phyloP scores from a whole-genome alignment of 495 filamentous ascomycete genomes.

The Lophium mytilinum region DNA sequence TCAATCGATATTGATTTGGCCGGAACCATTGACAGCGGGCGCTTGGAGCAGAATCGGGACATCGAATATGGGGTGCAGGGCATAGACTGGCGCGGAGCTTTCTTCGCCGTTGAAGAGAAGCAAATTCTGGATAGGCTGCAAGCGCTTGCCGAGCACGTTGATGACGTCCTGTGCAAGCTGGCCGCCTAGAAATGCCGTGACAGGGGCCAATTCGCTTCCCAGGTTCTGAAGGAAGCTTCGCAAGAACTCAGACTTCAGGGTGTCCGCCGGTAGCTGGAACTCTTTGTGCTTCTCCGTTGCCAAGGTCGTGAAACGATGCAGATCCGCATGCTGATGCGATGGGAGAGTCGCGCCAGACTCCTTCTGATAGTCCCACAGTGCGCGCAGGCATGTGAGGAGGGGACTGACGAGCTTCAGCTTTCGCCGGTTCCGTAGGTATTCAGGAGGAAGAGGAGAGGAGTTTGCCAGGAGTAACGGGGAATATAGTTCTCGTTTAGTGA shows the following conservation, averaged over 20 bases:
- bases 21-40: not conserved
- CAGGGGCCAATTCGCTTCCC: slow-evolving; percentile 72
- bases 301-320: slow-evolving; percentile 55
- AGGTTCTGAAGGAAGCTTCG: slow-evolving; percentile 74
- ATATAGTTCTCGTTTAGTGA: slow-evolving; percentile 87
- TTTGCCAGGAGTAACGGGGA: slow-evolving; percentile 73
- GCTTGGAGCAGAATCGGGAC: not conserved
- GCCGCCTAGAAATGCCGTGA: slow-evolving; percentile 83
- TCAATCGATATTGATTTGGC: too few relatives aligned
- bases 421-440: slow-evolving; percentile 55
- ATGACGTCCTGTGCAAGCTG: slow-evolving; percentile 93
- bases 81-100: slow-evolving; percentile 67
- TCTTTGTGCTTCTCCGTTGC: slow-evolving; percentile 67
- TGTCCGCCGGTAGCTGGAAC: slow-evolving; percentile 67
- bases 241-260: slow-evolving; percentile 70
- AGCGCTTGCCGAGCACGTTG: slow-evolving; percentile 79
- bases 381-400: slow-evolving; percentile 70
- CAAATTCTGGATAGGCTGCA: slow-evolving; percentile 94
- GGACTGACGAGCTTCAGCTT: slow-evolving; percentile 69
- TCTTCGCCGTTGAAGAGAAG: slow-evolving; percentile 82
- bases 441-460: slow-evolving; percentile 61
- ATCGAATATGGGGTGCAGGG: slow-evolving; percentile 62
- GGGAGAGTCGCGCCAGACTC: slow-evolving; percentile 46
- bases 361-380: slow-evolving; percentile 70
- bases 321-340: slow-evolving; percentile 49